Base-by-base conservation (phyloP, 2,329 filamentous ascomycete species). In the Xylaria sp. region DNA sequence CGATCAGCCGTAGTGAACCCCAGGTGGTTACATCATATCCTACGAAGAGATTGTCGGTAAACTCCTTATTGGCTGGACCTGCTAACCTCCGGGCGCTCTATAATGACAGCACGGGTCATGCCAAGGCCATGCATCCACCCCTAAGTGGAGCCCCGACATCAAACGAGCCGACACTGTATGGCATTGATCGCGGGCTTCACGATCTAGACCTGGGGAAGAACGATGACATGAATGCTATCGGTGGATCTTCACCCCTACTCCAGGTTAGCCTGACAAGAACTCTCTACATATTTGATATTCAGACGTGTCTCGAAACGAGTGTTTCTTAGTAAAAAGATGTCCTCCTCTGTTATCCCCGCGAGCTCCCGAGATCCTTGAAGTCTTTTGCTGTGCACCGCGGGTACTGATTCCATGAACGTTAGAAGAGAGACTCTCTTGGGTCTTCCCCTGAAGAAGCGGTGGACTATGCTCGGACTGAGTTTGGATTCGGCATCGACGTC, bases 201-300 rank as follows among this genome's bases (percentile, higher is more conserved):
- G 90, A 93, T 73, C 75, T 84, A 18, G 90, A 93, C 67, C 75
- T 89, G 1, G 84, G 84, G 34, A 83, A 80, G 54, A 92, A 92
- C 66, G 83, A 91, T 68, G 90, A 93, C 65, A 74, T 76, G 35
- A 82, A 82, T 54, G 88, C 89, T 13, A 86, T 92, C 46, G 80
- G 80, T 11, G 71, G 70, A 2, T 67, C 67, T 19, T 74, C 72
- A 9, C 72, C 72, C 2, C 54, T 71, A 37, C 57, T 71, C 30
- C 67, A 69, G 49, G 49, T 51, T 16, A 51, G 49, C 23, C 23
- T 34, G 49, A 35, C 19, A 50, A 16, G 13, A 23, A 2, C n/a
- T 34, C 48, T 50, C 48, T n/a, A 9, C 16, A 10, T 49, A 46
- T 46, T 46, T 46, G 42, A 11, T n/a, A 11, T 49, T 16, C n/a